Conservation (phyloP, 1,284 basidiomycete species). For the Erythrobasidium hasegawianum region DNA sequence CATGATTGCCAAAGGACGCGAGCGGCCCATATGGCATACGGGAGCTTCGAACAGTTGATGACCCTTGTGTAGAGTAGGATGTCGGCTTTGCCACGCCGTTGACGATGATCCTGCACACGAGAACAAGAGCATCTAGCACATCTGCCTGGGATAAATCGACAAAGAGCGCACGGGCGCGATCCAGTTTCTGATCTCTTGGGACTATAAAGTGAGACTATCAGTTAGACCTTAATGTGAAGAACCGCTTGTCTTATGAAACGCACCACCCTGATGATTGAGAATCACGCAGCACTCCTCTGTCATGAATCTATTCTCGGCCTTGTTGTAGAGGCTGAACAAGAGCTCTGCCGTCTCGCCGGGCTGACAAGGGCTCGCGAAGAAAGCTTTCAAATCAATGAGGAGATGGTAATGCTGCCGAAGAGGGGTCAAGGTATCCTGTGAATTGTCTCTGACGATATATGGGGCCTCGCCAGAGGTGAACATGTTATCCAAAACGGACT, state of each 20-base stretch:
- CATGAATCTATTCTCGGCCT: slow-evolving; percentile 73
- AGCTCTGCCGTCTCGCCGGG: slow-evolving; percentile 89
- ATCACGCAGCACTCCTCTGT: slow-evolving; percentile 90
- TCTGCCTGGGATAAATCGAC: slow-evolving; percentile 81
- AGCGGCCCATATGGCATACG: slow-evolving; percentile 7
- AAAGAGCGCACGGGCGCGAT: slow-evolving; percentile 66
- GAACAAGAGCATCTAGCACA: slow-evolving; percentile 72
- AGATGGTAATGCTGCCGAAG: slow-evolving; percentile 72
- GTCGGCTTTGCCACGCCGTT: slow-evolving; percentile 54
- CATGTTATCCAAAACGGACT: slow-evolving; percentile 20
- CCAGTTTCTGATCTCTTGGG: slow-evolving; percentile 51
- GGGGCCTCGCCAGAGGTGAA: not conserved
- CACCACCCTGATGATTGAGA: slow-evolving; percentile 85
- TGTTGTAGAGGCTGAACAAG: slow-evolving; percentile 89
- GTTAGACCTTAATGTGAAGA: too few relatives aligned
- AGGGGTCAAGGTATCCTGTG: not conserved
- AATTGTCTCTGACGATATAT: not conserved
- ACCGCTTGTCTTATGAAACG: slow-evolving; percentile 61
- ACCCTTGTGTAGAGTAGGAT: not conserved
- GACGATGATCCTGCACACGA: slow-evolving; percentile 85
- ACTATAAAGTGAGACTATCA: slow-evolving; percentile 43
- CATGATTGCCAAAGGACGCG: not conserved
- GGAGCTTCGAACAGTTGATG: slow-evolving; percentile 2
- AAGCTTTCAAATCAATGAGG: slow-evolving; percentile 82
- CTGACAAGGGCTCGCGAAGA: slow-evolving; percentile 81